Percentiles rank a stretch among this genome's conserved stretches.
Conservation (phyloP, 225 moss, liverwort and hornwort genomes). For the Polytrichum commune region DNA sequence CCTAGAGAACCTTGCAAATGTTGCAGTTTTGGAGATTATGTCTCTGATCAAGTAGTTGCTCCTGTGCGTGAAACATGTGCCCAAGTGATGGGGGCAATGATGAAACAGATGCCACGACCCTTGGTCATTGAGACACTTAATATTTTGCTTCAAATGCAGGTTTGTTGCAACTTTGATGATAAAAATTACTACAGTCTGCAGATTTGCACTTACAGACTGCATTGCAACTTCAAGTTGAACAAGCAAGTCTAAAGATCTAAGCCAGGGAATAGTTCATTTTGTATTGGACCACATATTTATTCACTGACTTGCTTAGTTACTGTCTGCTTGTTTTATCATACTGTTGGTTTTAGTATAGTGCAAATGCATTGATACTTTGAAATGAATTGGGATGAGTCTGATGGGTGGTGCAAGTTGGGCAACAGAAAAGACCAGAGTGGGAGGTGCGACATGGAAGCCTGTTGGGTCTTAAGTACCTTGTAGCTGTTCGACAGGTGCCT, state of each 20-base stretch:
- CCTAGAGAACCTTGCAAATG: not conserved
- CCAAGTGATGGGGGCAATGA: constrained; percentile 82
- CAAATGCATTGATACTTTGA: constrained; percentile 20
- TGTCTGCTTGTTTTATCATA: not conserved
- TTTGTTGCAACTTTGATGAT: constrained; percentile 4
- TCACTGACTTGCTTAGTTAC: not conserved
- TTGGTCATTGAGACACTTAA: constrained; percentile 76
- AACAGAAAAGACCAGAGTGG: constrained; percentile 79
- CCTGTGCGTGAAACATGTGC: constrained; percentile 96
- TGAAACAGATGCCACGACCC: constrained; percentile 77
- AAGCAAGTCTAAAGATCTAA: not conserved
- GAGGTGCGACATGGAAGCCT: constrained; percentile 96
- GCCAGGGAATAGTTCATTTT: not conserved
- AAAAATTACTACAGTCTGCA: too few species aligned
- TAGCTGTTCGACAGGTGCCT: constrained; percentile 81
- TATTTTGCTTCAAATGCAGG: constrained; percentile 79
- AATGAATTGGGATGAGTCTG: constrained; percentile 19
- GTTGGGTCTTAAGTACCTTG: constrained; percentile 88
- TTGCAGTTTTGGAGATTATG: constrained; percentile 86
- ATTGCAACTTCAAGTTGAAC: too few species aligned
- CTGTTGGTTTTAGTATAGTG: constrained; percentile 11
- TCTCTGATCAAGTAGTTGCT: constrained; percentile 94
- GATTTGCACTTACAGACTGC: too few species aligned
- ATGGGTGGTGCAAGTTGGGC: constrained; percentile 19
- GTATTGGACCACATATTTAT: not conserved